phyloP scores from a whole-genome alignment of 2,329 filamentous ascomycete genomes.

The Fusarium palustre region DNA sequence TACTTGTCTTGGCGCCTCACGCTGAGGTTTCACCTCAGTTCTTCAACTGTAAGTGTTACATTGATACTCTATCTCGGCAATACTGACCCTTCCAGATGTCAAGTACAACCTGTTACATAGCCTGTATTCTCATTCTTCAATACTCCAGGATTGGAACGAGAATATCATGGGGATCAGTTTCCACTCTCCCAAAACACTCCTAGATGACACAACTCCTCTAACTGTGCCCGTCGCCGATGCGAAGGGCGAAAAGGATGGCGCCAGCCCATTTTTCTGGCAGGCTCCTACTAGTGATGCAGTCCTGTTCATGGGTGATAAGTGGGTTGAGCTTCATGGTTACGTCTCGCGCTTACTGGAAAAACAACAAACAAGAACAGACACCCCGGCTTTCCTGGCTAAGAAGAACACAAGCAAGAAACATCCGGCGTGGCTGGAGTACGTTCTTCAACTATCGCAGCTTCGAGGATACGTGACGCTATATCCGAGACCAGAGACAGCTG shows the following conservation, averaged over 20 bases:
- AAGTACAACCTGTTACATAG: constrained; percentile 83
- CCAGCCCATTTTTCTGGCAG: constrained; percentile 82
- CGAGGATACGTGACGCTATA: constrained; percentile 85
- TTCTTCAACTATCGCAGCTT: constrained; percentile 79
- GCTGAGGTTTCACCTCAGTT: constrained; percentile 83
- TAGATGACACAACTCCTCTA: constrained; percentile 72
- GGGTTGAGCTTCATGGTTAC: constrained; percentile 87
- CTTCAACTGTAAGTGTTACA: constrained; percentile 73
- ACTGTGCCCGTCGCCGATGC: constrained; percentile 53
- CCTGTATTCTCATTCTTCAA: constrained; percentile 70
- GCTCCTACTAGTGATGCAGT: constrained; percentile 84
- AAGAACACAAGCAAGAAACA: constrained; percentile 75
- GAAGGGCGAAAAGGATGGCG: constrained; percentile 41
- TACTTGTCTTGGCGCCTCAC: constrained; percentile 87
- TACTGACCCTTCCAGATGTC: constrained; percentile 64
- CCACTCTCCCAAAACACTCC: constrained; percentile 73
- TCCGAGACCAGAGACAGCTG: constrained; percentile 69
- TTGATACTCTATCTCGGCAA: neutral
- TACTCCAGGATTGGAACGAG: constrained; percentile 59
- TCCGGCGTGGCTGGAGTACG: constrained; percentile 82
- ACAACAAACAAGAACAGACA: constrained; percentile 51
- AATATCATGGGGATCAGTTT: constrained; percentile 83
- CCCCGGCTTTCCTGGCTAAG: constrained; percentile 57
- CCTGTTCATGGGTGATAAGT: constrained; percentile 86
- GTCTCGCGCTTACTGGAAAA: constrained; percentile 71